Percentiles rank a stretch among this genome's conserved stretches.
These are phyloP conservation scores for Mucor plumbeus DNA, from an alignment of 371 early-diverging fungal genomes.

Conservation along the genomic window DNA sequence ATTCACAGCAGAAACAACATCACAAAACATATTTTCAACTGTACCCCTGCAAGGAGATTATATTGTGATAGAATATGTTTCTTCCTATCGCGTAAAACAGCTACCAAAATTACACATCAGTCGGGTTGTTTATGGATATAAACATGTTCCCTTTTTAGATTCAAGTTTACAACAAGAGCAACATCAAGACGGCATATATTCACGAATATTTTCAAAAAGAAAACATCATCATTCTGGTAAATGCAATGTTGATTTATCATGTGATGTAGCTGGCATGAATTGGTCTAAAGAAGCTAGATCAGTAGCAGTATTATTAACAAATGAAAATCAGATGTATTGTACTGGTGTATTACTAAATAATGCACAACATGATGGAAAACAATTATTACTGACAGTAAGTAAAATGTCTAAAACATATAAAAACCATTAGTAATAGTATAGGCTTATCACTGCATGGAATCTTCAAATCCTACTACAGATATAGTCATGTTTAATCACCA, in stretches of 20 bases:
- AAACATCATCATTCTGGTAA: conserved; percentile 38
- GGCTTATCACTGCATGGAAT: conserved; percentile 53
- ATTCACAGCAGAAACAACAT: conserved; percentile 42
- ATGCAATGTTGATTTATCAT: conserved; percentile 56
- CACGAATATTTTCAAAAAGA: background rate
- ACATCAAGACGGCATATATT: background rate
- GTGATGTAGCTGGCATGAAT: conserved; percentile 30
- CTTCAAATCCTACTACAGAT: conserved; percentile 39
- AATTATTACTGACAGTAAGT: conserved; percentile 54
- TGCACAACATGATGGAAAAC: conserved; percentile 51
- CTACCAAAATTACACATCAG: conserved; percentile 37
- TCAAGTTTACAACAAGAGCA: background rate
- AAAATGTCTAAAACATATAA: background rate
- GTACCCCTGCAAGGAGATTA: conserved; percentile 45
- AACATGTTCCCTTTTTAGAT: conserved; percentile 22
- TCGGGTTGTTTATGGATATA: conserved; percentile 53
- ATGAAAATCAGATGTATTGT: conserved; percentile 56
- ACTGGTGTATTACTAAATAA: conserved; percentile 58
- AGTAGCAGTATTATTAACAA: conserved; percentile 54
- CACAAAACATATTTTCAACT: conserved; percentile 45
- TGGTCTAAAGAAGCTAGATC: conserved; percentile 48
- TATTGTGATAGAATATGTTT: conserved; percentile 37
- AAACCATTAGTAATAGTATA: background rate
- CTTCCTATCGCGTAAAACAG: conserved; percentile 15
- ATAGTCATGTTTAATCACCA: conserved; percentile 60